phyloP scores from a whole-genome alignment of 306 rosid genomes.

The Echinosophora koreensis region DNA sequence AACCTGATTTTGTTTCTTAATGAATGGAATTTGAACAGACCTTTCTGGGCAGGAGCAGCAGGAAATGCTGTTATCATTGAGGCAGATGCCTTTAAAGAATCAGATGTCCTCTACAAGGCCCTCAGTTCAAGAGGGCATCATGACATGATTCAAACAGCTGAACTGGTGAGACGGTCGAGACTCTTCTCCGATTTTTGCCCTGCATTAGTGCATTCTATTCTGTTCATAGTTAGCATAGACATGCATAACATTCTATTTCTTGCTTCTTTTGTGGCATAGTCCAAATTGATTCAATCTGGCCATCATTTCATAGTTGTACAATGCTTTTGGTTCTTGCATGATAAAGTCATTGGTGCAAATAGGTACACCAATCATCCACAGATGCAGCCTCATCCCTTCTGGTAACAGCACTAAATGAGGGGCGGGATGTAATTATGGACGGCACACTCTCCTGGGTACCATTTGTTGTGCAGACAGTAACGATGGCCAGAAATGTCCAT shows the following conservation, averaged over 20 bases:
- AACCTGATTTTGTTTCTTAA: slow-evolving; percentile 38
- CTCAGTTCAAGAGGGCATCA: slow-evolving; percentile 89
- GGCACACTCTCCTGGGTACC: slow-evolving; percentile 98
- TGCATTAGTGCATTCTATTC: background rate
- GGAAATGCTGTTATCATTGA: slow-evolving; percentile 89
- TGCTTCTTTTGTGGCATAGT: background rate
- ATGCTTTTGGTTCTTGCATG: slow-evolving; percentile 22
- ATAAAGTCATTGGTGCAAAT: slow-evolving; percentile 44
- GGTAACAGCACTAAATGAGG: slow-evolving; percentile 93
- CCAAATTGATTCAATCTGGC: background rate
- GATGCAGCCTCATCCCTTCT: slow-evolving; percentile 96
- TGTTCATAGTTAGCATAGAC: background rate
- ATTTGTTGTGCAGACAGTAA: slow-evolving; percentile 93
- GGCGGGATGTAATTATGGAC: slow-evolving; percentile 95
- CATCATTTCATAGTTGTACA: background rate
- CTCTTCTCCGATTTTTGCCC: background rate
- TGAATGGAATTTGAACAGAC: slow-evolving; percentile 63
- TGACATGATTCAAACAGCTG: slow-evolving; percentile 94
- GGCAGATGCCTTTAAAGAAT: slow-evolving; percentile 97
- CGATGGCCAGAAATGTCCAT: slow-evolving; percentile 94
- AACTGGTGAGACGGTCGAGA: slow-evolving; percentile 65
- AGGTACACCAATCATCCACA: slow-evolving; percentile 98
- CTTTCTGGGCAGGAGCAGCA: slow-evolving; percentile 94
- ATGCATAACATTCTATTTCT: background rate
- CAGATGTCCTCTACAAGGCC: slow-evolving; percentile 92